Percentiles rank a stretch among this genome's conserved stretches.
Conservation (phyloP, 768 basidiomycete species). For the Tricholoma matsutake region DNA sequence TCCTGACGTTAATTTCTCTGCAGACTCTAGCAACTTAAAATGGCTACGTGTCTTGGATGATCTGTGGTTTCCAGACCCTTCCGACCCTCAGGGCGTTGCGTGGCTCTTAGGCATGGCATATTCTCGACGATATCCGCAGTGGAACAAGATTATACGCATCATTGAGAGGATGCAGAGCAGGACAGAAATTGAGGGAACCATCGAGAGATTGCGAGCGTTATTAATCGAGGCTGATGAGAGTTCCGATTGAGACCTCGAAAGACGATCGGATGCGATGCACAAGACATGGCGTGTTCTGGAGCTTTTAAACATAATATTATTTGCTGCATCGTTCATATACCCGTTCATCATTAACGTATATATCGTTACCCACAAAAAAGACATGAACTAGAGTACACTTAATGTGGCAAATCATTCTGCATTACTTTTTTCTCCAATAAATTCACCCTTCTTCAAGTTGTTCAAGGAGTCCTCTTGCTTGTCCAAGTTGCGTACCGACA, state of each 20-base stretch:
- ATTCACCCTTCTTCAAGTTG: slow-evolving; percentile 40
- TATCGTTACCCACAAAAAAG: neutral
- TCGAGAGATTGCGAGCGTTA: neutral
- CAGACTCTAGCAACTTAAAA: slow-evolving; percentile 15
- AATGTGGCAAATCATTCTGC: neutral
- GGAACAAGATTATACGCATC: slow-evolving; percentile 17
- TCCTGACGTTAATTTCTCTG: neutral
- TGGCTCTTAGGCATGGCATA: slow-evolving; percentile 24
- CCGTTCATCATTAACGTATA: neutral
- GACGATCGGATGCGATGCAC: neutral
- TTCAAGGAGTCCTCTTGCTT: slow-evolving; percentile 62
- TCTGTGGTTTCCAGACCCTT: slow-evolving; percentile 27
- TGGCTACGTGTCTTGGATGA: slow-evolving; percentile 15
- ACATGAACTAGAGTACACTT: neutral
- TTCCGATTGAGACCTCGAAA: neutral
- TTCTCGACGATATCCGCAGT: slow-evolving; percentile 19
- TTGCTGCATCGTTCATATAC: neutral
- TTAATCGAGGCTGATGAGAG: neutral
- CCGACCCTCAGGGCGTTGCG: slow-evolving; percentile 14
- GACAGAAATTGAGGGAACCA: neutral
- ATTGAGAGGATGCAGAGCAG: slow-evolving; percentile 3
- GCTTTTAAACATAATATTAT: neutral
- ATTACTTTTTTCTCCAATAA: neutral
- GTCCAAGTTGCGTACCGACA: slow-evolving; percentile 55
- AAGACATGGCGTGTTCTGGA: neutral